Conservation (phyloP, 805 yeast species). For the Saccharomycopsis olivae region DNA sequence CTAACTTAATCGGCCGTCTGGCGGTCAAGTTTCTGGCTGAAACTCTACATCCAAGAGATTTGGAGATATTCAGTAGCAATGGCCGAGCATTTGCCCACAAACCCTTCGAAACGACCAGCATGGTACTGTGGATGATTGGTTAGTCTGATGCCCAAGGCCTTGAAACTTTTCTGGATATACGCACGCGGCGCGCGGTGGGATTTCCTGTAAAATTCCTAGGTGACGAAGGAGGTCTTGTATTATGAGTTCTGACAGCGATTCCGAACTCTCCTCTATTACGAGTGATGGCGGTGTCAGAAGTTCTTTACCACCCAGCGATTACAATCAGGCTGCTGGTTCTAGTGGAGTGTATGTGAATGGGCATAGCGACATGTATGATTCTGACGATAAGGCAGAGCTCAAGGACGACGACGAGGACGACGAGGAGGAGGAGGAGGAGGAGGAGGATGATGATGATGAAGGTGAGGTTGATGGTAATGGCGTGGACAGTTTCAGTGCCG, state of each 20-base stretch:
- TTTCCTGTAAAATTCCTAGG: too few relatives aligned
- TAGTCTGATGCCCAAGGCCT: too few relatives aligned
- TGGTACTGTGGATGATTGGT: too few relatives aligned
- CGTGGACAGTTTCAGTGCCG: not conserved
- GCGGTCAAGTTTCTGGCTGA: not conserved
- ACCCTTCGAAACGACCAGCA: too few relatives aligned
- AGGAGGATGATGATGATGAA: conserved; percentile 3
- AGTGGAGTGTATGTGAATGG: conserved; percentile 1
- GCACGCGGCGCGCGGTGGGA: too few relatives aligned
- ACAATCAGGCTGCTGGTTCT: conserved; percentile 1
- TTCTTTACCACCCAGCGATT: conserved; percentile 1
- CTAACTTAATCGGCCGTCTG: conserved; percentile 2
- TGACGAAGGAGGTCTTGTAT: too few relatives aligned
- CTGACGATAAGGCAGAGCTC: conserved; percentile 10
- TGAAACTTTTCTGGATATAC: too few relatives aligned
- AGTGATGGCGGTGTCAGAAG: not conserved
- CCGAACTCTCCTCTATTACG: conserved; percentile 6
- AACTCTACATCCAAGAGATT: not conserved
- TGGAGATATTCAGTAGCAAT: not conserved
- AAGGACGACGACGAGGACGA: conserved; percentile 12
- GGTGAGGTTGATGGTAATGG: conserved; percentile 10
- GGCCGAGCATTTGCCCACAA: too few relatives aligned
- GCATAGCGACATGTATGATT: not conserved
- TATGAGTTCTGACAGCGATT: too few relatives aligned
- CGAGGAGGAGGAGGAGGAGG: conserved; percentile 13